Conservation (phyloP, 306 rosid species). For the Macrotyloma uniflorum region DNA sequence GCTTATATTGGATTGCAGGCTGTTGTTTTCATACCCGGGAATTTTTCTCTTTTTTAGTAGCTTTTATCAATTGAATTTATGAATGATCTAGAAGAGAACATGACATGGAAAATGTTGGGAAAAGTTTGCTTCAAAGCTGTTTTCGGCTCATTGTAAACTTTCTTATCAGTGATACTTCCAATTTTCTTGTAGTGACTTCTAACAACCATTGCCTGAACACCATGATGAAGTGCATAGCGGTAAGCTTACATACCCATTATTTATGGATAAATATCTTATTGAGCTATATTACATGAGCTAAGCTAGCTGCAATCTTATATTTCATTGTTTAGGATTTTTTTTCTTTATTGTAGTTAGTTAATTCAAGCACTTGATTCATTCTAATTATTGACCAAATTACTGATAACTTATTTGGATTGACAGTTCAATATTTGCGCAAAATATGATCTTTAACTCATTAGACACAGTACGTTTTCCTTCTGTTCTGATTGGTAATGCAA, state of each 20-base stretch:
- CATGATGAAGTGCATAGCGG: constrained; percentile 95
- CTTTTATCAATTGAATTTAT: constrained; percentile 12
- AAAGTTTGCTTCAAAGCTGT: constrained; percentile 19
- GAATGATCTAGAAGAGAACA: constrained; percentile 20
- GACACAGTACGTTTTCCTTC: not conserved
- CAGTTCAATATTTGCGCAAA: not conserved
- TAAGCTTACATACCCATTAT: constrained; percentile 45
- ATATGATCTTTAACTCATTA: constrained; percentile 12
- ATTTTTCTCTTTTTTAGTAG: not conserved
- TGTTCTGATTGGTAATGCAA: constrained; percentile 26
- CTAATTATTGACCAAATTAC: not conserved
- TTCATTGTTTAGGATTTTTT: not conserved
- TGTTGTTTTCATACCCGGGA: not conserved
- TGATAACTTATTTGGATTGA: constrained; percentile 7
- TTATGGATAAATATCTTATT: not conserved
- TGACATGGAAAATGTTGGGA: not conserved
- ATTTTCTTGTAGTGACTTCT: constrained; percentile 78
- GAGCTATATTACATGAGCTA: not conserved
- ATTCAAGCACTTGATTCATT: constrained; percentile 4
- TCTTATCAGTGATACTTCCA: constrained; percentile 23
- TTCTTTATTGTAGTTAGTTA: not conserved
- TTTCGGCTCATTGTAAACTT: constrained; percentile 12
- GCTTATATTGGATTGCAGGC: not conserved
- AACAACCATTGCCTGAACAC: constrained; percentile 71
- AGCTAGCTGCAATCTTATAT: constrained; percentile 7